Percentiles rank a stretch among this genome's conserved stretches.
Conservation (phyloP, 805 yeast species). For the Yamadazyma scolyti region DNA sequence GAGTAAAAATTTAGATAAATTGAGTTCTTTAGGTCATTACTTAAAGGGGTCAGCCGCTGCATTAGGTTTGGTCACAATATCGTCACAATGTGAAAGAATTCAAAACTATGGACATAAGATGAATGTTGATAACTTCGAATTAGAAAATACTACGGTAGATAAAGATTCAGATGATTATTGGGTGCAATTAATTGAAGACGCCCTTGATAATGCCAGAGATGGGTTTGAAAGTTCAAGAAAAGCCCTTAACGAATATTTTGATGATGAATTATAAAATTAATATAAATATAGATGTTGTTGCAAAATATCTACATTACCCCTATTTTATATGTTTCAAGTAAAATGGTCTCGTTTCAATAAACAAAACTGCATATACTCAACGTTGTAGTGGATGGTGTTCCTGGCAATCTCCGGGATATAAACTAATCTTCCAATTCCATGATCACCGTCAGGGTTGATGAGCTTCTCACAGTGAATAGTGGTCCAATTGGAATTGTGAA, state of each 20-base stretch:
- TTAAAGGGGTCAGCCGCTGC: constrained; percentile 96
- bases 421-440: constrained; percentile 54
- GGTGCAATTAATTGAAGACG: constrained; percentile 47
- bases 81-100: constrained; percentile 85
- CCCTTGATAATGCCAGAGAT: constrained; percentile 47
- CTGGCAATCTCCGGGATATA: constrained; percentile 43
- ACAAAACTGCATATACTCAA: constrained; percentile 51
- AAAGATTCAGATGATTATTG: constrained; percentile 28
- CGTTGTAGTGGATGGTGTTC: constrained; percentile 24
- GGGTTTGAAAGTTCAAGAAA: constrained; percentile 49
- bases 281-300: no score
- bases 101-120: constrained; percentile 77
- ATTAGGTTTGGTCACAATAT: constrained; percentile 77
- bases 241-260: constrained; percentile 52
- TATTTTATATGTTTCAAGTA: neutral
- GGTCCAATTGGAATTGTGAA: constrained; percentile 42
- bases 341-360: constrained; percentile 17
- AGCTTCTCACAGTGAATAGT: constrained; percentile 45
- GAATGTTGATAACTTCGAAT: constrained; percentile 34
- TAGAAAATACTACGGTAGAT: constrained; percentile 9
- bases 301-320: no score
- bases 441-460: constrained; percentile 50
- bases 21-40: constrained; percentile 84
- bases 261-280: constrained; percentile 21
- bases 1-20: constrained; percentile 46